Evolutionary conservation across 371 early-diverging fungal genomes (phyloP).

Genomic region (Mucor saturninus): DNA sequence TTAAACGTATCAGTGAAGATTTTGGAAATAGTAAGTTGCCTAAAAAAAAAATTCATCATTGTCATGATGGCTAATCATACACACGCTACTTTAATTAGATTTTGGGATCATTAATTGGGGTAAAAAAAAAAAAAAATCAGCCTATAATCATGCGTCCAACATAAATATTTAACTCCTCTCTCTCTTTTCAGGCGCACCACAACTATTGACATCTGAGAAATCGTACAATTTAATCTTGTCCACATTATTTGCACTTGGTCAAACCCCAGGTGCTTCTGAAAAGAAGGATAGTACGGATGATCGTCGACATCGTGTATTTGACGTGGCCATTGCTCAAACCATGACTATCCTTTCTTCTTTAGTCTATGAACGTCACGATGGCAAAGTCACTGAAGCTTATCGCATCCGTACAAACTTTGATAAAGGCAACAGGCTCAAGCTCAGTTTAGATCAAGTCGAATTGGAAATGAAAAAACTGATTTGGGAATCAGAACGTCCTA

Average conservation of each 20-base stretch:
- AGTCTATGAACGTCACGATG: slow-evolving; percentile 54
- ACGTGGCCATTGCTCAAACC: slow-evolving; percentile 40
- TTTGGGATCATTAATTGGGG: slow-evolving; percentile 47
- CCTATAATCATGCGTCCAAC: background rate
- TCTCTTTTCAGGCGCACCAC: slow-evolving; percentile 23
- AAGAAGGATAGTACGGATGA: background rate
- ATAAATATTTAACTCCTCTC: too few relatives aligned
- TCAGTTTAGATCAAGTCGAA: slow-evolving; percentile 6
- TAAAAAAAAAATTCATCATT: background rate
- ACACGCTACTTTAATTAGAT: slow-evolving; percentile 15
- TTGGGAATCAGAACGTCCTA: slow-evolving; percentile 35
- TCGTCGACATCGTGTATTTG: slow-evolving; percentile 32
- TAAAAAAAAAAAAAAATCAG: slow-evolving; percentile 5
- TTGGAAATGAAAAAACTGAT: slow-evolving; percentile 20
- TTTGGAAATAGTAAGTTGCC: slow-evolving; percentile 22
- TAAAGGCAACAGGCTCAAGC: background rate
- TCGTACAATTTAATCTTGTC: slow-evolving; percentile 17
- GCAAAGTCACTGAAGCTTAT: slow-evolving; percentile 39
- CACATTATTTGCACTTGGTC: slow-evolving; percentile 30
- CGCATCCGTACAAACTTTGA: slow-evolving; percentile 1
- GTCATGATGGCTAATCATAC: background rate
- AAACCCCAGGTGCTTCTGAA: background rate
- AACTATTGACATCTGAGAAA: slow-evolving; percentile 26
- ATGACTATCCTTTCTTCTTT: slow-evolving; percentile 33
- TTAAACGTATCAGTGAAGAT: slow-evolving; percentile 23